Evolutionary conservation across 1,139 yeast species (phyloP), one percentile per base, ranked within the genome.

Genomic region (Protomyces lactucae-debilis): DNA sequence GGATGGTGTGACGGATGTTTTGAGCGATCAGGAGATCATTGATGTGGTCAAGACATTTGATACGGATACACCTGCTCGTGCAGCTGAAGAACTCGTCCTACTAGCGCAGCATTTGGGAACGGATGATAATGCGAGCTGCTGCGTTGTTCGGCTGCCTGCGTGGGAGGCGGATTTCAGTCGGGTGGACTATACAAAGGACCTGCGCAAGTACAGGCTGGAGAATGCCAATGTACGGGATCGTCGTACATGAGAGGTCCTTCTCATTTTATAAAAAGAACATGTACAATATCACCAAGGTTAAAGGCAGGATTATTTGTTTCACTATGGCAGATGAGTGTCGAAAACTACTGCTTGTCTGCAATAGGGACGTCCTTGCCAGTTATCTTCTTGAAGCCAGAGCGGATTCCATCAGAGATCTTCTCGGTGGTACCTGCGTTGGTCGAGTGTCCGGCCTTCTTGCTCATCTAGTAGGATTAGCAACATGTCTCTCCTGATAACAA

Each of bases 121-220:
- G 2, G 93, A 89, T 71, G 99, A 93, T 74, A 93, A 93, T 76
- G 95, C 98, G 12, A 90, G 97, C 0, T 90, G 97, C 73, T 72
- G 88, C 69, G 90, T 93, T 12, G 76, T 93, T 2, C 78, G 96
- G 65, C 77, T 93, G 65, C 81, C 83, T 52, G 97, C 97, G 6
- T 93, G 99, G 99, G 57, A 59, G 25, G 52, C 43, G 16, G 63
- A 59, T 6, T 52, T 59, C 46, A 55, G 54, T 43, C 40, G 46
- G 36, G 18, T 52, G 16, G 63, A 59, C 45, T 59, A 59, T 32
- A 59, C 63, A 23, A 59, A 59, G 40, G 57, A 59, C n/a, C 39
- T 59, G 39, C 25, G 63, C 35, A 28, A 55, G 12, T 59, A 59
- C 43, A 56, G 63, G n/a, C 14, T 28, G 14, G 52, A 59, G 36